Evolutionary conservation across 768 basidiomycete genomes (phyloP).

Genomic region (Amyloporia xantha): DNA sequence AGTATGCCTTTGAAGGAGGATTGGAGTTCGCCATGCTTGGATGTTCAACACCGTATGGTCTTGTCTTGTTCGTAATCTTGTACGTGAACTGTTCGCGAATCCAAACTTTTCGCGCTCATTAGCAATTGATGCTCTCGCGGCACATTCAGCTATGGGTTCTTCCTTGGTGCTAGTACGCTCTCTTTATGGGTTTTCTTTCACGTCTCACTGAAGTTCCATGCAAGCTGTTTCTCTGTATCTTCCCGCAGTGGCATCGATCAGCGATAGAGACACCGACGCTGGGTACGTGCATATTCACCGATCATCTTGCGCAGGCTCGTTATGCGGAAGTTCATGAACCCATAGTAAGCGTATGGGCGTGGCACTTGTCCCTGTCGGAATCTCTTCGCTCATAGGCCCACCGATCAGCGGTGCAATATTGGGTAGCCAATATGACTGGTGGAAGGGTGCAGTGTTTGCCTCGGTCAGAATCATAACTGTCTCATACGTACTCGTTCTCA

Average conservation of each 20-base stretch:
- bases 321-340: too few relatives aligned
- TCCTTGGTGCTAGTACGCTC: background rate
- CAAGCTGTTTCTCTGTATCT: slow-evolving; percentile 1
- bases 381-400: background rate
- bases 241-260: background rate
- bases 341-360: slow-evolving; percentile 1
- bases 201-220: background rate
- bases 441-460: background rate
- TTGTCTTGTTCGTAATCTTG: background rate
- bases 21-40: background rate
- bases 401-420: background rate
- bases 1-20: background rate
- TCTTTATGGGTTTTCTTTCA: background rate
- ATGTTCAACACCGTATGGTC: background rate
- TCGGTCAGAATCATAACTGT: background rate
- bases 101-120: background rate
- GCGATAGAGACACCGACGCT: background rate
- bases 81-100: background rate
- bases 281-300: background rate
- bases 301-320: background rate
- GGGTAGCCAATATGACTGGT: background rate
- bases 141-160: background rate
- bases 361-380: background rate
- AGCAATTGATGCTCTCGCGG: too few relatives aligned
- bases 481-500: too few relatives aligned